Percentiles rank a stretch among this genome's conserved stretches.
Evolutionary conservation across 176 grass and related monocot genomes (phyloP).

Genomic region (Paspalum notatum): DNA sequence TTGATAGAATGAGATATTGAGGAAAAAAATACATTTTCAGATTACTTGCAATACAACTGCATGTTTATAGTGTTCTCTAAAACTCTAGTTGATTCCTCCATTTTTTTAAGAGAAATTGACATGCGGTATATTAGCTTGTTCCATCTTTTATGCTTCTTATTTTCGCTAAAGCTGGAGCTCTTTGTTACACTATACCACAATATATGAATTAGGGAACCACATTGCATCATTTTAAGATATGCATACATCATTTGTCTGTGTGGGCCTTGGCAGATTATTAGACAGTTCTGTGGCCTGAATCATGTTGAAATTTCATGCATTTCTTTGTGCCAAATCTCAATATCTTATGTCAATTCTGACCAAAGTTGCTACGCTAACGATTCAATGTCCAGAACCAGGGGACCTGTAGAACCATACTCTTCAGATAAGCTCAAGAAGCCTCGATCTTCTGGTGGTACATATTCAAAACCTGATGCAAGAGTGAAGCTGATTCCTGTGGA

Average conservation of each 20-base stretch:
- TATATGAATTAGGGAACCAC: background rate
- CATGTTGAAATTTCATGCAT: slow-evolving; percentile 12
- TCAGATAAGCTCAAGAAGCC: slow-evolving; percentile 16
- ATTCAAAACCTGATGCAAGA: slow-evolving; percentile 56
- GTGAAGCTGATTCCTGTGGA: slow-evolving; percentile 61
- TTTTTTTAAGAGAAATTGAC: background rate
- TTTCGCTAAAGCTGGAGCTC: background rate
- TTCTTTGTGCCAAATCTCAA: background rate
- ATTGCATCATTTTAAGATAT: slow-evolving; percentile 17
- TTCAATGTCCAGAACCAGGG: background rate
- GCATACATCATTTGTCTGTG: slow-evolving; percentile 12
- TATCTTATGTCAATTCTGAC: slow-evolving; percentile 18
- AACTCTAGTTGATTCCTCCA: background rate
- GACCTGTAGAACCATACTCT: slow-evolving; percentile 1
- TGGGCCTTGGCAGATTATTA: background rate
- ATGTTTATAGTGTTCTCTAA: background rate
- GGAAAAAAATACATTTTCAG: background rate
- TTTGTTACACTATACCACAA: background rate
- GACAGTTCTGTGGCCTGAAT: background rate
- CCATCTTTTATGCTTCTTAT: background rate
- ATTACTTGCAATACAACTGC: background rate
- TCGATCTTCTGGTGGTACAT: slow-evolving; percentile 40
- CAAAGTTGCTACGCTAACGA: background rate
- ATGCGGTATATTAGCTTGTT: slow-evolving; percentile 14
- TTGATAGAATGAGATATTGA: slow-evolving; percentile 1